Evolutionary conservation across 305 asterid species (phyloP).

Genomic region (Rubia tinctorum): DNA sequence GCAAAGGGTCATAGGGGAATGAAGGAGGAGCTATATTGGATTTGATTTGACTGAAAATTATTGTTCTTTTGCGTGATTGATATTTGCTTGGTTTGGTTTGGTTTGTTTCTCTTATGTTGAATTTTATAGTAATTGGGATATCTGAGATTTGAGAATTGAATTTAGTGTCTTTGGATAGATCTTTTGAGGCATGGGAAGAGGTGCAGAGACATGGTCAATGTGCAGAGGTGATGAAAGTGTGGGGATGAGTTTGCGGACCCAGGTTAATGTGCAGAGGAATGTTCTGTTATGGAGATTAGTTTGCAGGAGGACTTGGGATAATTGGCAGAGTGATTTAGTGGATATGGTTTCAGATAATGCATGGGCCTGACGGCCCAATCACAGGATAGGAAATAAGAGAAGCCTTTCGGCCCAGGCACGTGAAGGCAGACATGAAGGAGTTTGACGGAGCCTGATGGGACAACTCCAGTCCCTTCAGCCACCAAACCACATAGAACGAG

Average conservation of each 20-base stretch:
- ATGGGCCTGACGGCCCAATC: no score
- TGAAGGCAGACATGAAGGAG: no score
- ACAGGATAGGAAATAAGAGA: no score
- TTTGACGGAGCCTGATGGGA: no score
- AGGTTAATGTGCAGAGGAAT: conserved; percentile 34
- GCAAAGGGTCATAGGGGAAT: neutral
- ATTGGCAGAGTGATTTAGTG: conserved; percentile 68
- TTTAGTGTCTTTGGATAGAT: conserved; percentile 92
- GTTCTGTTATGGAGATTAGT: conserved; percentile 48
- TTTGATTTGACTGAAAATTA: neutral
- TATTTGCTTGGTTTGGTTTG: neutral
- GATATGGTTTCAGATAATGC: conserved; percentile 53
- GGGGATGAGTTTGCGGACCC: conserved; percentile 41
- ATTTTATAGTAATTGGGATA: neutral
- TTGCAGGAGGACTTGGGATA: conserved; percentile 83
- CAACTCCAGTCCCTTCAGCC: no score
- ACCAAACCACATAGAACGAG: no score
- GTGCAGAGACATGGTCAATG: conserved; percentile 87
- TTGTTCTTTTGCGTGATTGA: neutral
- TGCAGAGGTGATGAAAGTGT: conserved; percentile 42
- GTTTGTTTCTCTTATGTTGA: neutral
- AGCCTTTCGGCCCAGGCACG: no score
- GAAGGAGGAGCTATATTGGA: neutral
- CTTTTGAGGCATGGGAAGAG: conserved; percentile 99
- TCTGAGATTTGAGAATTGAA: conserved; percentile 10